These are phyloP conservation scores for Prunus kanzakura DNA, from an alignment of 306 rosid species.

Conservation along the genomic window DNA sequence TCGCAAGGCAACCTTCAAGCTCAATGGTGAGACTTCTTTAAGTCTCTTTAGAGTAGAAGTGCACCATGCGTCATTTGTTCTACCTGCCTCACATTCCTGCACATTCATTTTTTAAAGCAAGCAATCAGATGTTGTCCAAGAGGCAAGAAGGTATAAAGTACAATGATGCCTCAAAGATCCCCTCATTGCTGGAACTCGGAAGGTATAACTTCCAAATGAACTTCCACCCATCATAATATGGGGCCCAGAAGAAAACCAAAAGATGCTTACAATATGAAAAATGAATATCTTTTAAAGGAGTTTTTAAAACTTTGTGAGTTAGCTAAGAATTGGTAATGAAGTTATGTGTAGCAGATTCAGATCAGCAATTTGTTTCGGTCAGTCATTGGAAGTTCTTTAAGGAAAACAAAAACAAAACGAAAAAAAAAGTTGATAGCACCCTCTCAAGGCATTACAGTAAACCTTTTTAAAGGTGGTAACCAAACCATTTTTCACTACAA, in stretches of 20 bases:
- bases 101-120: background rate
- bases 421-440: background rate
- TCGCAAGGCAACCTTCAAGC: slow-evolving; percentile 86
- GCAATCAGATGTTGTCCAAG: background rate
- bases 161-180: background rate
- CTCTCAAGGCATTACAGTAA: background rate
- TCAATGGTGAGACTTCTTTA: slow-evolving; percentile 83
- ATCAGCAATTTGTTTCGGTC: background rate
- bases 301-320: background rate
- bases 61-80: slow-evolving; percentile 82
- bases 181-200: background rate
- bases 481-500: background rate
- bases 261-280: background rate
- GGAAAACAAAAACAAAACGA: background rate
- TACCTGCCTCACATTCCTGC: slow-evolving; percentile 65
- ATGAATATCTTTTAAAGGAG: background rate
- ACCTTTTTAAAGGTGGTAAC: background rate
- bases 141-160: background rate
- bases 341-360: background rate
- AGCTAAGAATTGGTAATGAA: too few relatives aligned
- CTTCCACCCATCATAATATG: background rate
- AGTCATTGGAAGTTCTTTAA: background rate
- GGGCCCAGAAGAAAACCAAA: background rate
- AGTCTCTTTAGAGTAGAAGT: slow-evolving; percentile 57
- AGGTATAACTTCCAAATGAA: background rate